phyloP scores from a whole-genome alignment of 2,329 filamentous ascomycete species.

The Sporothrix pallida region DNA sequence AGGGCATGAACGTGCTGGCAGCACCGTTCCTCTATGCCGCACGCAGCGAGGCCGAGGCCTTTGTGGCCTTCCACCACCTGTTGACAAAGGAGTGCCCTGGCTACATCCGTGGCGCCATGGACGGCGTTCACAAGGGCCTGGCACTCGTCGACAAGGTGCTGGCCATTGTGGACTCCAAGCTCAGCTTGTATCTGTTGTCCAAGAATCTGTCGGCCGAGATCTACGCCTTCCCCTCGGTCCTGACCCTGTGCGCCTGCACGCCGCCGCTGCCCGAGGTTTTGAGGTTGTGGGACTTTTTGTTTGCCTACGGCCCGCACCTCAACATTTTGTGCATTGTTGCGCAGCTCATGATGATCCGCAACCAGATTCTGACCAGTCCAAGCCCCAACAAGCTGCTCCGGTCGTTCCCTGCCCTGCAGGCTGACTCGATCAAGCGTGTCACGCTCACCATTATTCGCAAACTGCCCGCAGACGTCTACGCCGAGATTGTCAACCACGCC shows the following conservation, averaged over 20 bases:
- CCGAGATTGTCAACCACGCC: slow-evolving; percentile 86
- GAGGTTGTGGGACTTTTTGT: slow-evolving; percentile 94
- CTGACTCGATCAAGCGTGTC: slow-evolving; percentile 81
- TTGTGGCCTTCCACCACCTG: slow-evolving; percentile 85
- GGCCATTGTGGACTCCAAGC: slow-evolving; percentile 86
- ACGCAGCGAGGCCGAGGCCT: slow-evolving; percentile 92
- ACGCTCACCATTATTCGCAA: slow-evolving; percentile 86
- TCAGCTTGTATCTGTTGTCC: slow-evolving; percentile 80
- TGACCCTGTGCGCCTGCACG: slow-evolving; percentile 94
- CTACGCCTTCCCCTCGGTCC: slow-evolving; percentile 93
- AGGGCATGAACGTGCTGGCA: slow-evolving; percentile 98
- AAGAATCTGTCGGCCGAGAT: slow-evolving; percentile 92
- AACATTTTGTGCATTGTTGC: slow-evolving; percentile 97
- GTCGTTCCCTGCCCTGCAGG: slow-evolving; percentile 82
- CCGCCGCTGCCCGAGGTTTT: slow-evolving; percentile 93
- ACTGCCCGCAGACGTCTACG: slow-evolving; percentile 88
- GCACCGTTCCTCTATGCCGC: slow-evolving; percentile 95
- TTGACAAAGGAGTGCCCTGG: slow-evolving; percentile 88
- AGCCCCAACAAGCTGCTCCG: slow-evolving; percentile 93
- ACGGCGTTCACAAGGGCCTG: slow-evolving; percentile 91
- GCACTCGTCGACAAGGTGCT: slow-evolving; percentile 91
- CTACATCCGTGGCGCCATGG: slow-evolving; percentile 95
- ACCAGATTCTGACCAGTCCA: slow-evolving; percentile 79
- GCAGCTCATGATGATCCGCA: slow-evolving; percentile 86
- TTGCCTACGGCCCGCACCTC: slow-evolving; percentile 91